These are phyloP conservation scores for Debaryomyces castellii DNA, from an alignment of 805 yeast genomes.

Conservation along the genomic window DNA sequence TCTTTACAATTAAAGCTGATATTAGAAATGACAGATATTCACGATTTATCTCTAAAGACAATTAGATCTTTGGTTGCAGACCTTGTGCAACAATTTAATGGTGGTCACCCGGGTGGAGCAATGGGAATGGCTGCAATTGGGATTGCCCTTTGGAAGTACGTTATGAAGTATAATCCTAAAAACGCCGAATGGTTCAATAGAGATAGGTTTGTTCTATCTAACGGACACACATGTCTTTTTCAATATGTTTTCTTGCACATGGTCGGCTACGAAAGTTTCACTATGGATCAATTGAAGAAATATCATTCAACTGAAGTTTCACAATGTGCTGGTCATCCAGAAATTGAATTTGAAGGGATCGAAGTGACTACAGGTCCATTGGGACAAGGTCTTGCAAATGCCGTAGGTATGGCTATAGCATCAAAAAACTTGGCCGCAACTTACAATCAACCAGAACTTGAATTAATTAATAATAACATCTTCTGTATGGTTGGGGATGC, in stretches of 20 bases:
- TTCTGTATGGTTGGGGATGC: slow-evolving; percentile 93
- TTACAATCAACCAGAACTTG: slow-evolving; percentile 83
- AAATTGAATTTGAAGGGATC: slow-evolving; percentile 84
- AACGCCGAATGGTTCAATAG: slow-evolving; percentile 92
- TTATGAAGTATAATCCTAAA: slow-evolving; percentile 79
- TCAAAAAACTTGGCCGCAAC: slow-evolving; percentile 89
- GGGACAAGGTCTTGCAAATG: slow-evolving; percentile 96
- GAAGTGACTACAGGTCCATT: slow-evolving; percentile 98
- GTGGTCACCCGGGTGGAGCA: slow-evolving; percentile 43
- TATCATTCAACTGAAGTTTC: slow-evolving; percentile 85
- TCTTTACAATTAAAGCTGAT: background rate
- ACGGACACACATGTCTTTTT: slow-evolving; percentile 95
- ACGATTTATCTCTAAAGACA: slow-evolving; percentile 19
- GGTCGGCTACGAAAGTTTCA: slow-evolving; percentile 70
- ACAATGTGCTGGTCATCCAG: slow-evolving; percentile 98
- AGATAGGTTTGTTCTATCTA: slow-evolving; percentile 91
- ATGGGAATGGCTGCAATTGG: slow-evolving; percentile 44
- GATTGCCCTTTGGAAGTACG: slow-evolving; percentile 33
- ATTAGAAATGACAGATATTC: slow-evolving; percentile 1
- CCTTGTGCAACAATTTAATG: slow-evolving; percentile 25
- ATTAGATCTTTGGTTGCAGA: slow-evolving; percentile 31
- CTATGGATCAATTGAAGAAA: slow-evolving; percentile 81
- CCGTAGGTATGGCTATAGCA: slow-evolving; percentile 95
- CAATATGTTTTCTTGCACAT: slow-evolving; percentile 82
- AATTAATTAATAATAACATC: slow-evolving; percentile 71